These are phyloP conservation scores for Endotrypanum monterogeii DNA, from an alignment of 208 protist species.

Conservation along the genomic window DNA sequence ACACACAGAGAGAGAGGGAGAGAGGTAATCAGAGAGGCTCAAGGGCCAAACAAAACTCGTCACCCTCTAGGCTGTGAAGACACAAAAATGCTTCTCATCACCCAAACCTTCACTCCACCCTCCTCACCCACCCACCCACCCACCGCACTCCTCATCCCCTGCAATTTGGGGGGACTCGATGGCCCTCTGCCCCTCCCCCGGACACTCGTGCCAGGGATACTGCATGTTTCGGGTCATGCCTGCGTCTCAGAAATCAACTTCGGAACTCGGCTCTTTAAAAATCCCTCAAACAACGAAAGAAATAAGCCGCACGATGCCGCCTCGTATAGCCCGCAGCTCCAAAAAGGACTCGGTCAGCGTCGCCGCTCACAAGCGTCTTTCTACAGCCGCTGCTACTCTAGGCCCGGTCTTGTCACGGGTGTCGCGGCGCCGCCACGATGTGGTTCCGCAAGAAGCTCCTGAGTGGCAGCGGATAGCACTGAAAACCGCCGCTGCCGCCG, in stretches of 20 bases:
- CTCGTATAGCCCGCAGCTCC: conserved; percentile 9
- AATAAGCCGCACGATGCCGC: conserved; percentile 13
- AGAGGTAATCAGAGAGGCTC: too few species aligned
- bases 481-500: conserved; percentile 17
- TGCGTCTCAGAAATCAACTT: neutral
- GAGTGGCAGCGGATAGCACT: conserved; percentile 37
- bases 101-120: neutral
- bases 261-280: neutral
- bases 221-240: neutral
- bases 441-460: conserved; percentile 31
- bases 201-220: neutral
- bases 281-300: neutral
- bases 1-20: too few species aligned
- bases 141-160: neutral
- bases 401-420: conserved; percentile 22
- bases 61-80: neutral
- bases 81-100: neutral
- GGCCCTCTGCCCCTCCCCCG: neutral
- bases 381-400: neutral
- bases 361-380: conserved; percentile 24
- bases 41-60: neutral
- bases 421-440: conserved; percentile 20
- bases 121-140: neutral
- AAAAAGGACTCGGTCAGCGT: conserved; percentile 24
- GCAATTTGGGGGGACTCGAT: neutral